Conservation (phyloP, 108 stramenopile genomes). For the Fistulifera pelliculosa region DNA sequence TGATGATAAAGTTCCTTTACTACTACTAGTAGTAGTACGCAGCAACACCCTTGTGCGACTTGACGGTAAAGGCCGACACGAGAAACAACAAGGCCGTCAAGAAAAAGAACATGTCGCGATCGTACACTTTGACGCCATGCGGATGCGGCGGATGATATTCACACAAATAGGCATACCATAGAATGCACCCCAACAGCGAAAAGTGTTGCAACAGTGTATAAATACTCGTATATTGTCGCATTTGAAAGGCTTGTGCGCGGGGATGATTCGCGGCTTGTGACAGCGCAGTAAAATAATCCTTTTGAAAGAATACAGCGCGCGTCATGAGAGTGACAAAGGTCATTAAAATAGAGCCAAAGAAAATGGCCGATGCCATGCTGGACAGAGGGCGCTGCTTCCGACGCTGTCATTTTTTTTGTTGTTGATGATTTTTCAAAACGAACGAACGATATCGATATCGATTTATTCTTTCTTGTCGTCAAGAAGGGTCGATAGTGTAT, state of each 20-base stretch:
- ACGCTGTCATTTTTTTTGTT: conserved; percentile 8
- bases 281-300: conserved; percentile 5
- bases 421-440: no score
- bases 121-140: conserved; percentile 72
- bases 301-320: conserved; percentile 36
- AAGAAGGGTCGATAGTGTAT: no score
- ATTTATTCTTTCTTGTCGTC: no score
- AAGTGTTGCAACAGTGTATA: conserved; percentile 63
- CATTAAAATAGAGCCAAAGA: conserved; percentile 67
- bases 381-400: conserved; percentile 27
- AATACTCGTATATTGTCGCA: conserved; percentile 44
- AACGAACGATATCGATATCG: no score
- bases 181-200: conserved; percentile 60
- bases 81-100: conserved; percentile 50
- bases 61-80: conserved; percentile 42
- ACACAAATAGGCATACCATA: conserved; percentile 75
- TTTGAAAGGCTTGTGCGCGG: conserved; percentile 43
- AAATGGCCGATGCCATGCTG: conserved; percentile 65
- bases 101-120: conserved; percentile 77
- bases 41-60: conserved; percentile 16
- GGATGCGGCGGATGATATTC: conserved; percentile 78
- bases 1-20: no score
- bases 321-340: conserved; percentile 48
- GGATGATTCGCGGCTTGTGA: conserved; percentile 28
- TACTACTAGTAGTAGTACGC: neutral